Evolutionary conservation across 2,329 filamentous ascomycete species (phyloP), one percentile per base, ranked within the genome.

Genomic region (Scopulariopsis brevicaulis): DNA sequence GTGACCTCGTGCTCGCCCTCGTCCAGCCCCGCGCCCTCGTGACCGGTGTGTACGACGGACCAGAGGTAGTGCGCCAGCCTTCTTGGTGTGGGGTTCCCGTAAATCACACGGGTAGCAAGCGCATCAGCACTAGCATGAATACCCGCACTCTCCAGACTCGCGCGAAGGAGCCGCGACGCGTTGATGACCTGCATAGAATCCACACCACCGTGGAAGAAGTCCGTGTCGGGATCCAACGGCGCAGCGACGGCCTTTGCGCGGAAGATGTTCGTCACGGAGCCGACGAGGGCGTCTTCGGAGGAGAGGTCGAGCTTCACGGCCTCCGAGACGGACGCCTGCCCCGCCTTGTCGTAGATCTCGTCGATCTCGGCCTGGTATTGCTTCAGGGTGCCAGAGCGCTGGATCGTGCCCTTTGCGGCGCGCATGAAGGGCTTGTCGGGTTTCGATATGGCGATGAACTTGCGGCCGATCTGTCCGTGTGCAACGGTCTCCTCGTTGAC

Each of bases 331-430:
- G 59, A 40, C 15, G 56, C 43, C 0, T 63, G 60, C 12, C 63
- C 65, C 0, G 63, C 67, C 0, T 65, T 60, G 4, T 65, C 62
- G 58, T 78, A 79, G 0, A 78, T 57, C 18, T 64, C 62, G 28
- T 76, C 68, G 24, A 79, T 77, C 58, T 77, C 73, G 1, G 70
- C 65, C 25, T 69, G 64, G 60, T 79, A 80, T 37, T 73, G 55
- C 50, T 69, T 71, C 1, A 74, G 50, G 0, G 75, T 72, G 1
- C 58, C 62, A 1, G 66, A 62, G n/a, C 74, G 70, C 63, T 75
- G 75, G 6, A 80, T 63, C 0, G 74, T 75, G 1, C 76, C 76
- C 62, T 80, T 80, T 1, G 70, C 68, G 0, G 77, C 70, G 2
- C 73, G 69, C 0, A 67, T 63, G 57, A 80, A 76, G 0, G 76